A percentile compares a stretch with the other conserved stretches of the same genome.
Conservation (phyloP, 495 filamentous ascomycete species). For the Jackrogersella minutella region DNA sequence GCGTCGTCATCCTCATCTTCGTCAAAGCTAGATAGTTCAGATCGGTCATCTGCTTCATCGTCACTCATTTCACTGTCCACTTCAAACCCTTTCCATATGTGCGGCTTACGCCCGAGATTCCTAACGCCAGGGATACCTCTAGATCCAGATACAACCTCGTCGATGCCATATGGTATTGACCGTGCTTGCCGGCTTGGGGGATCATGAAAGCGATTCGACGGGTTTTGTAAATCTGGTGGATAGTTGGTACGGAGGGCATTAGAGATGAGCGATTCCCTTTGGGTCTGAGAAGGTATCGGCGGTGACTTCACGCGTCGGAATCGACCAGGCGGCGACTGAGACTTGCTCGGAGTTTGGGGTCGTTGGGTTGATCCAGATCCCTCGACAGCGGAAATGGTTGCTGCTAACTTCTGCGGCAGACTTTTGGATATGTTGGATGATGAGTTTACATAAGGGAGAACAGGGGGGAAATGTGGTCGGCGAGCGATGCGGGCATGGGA, state of each 20-base stretch:
- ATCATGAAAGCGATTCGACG: conserved; percentile 6
- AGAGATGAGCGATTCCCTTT: conserved; percentile 31
- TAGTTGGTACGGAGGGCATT: conserved; percentile 24
- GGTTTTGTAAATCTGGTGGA: conserved; percentile 9
- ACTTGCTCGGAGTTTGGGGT: conserved; percentile 31
- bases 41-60: conserved; percentile 23
- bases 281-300: conserved; percentile 16
- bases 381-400: conserved; percentile 34
- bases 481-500: conserved; percentile 35
- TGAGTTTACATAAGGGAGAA: conserved; percentile 37
- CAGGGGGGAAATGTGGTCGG: conserved; percentile 37
- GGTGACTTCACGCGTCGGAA: conserved; percentile 39
- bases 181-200: conserved; percentile 9
- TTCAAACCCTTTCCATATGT: conserved; percentile 15
- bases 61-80: conserved; percentile 22
- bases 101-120: not conserved
- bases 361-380: conserved; percentile 3
- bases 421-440: conserved; percentile 38
- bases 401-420: conserved; percentile 35
- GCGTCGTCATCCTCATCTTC: conserved; percentile 19
- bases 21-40: not conserved
- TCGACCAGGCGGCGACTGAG: conserved; percentile 27
- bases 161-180: conserved; percentile 8
- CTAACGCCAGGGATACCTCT: not conserved
- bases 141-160: conserved; percentile 13